Base-by-base conservation (phyloP, 2,329 filamentous ascomycete genomes). In the Epichloe glyceriae region DNA sequence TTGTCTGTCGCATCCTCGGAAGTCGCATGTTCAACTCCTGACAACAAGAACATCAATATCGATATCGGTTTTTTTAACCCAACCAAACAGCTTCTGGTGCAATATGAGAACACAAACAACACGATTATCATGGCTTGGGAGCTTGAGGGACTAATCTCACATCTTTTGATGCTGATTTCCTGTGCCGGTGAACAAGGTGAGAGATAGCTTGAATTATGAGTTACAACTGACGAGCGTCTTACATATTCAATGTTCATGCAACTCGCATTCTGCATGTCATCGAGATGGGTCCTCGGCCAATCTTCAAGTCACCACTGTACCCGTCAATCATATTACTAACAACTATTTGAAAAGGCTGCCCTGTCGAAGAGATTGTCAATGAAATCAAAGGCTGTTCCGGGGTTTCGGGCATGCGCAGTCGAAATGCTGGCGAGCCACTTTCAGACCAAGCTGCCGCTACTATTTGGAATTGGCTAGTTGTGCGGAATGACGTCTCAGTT, bases 171-270 rank as follows among this genome's bases (percentile, higher is more conserved):
- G 46, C 55, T 67, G 35, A 63, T 69, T 41, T 63, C 67, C 44
- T 70, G 67, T 52, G 61, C 63, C 22, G 67, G 67, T 47, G 66
- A 69, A 58, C 56, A 64, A 57, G 67, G 68, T 65, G 53, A 59
- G 66, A 62, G 35, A 26, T 4, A 41, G 30, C n/a, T 33, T n/a
- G 11, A 19, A 19, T 17, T 37, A 26, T n/a, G 11, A 30, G 19
- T 8, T 37, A 26, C n/a, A 49, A 17, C 47, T 42, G 10, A 33
- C 20, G 35, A 42, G 15, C 22, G 41, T 41, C 50, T n/a, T 20
- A n/a, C 33, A 46, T 47, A 37, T 14, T 30, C 50, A 14, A 50
- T 52, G 7, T 47, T 35, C 38, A 35, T 42, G 30, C 39, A 42
- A 42, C 12, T 34, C 30, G 30, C 47, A 35, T 34, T 30, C 35